A percentile compares a stretch with the other conserved stretches of the same genome.
Conservation (phyloP, 495 filamentous ascomycete genomes). For the Tirmania nivea region DNA sequence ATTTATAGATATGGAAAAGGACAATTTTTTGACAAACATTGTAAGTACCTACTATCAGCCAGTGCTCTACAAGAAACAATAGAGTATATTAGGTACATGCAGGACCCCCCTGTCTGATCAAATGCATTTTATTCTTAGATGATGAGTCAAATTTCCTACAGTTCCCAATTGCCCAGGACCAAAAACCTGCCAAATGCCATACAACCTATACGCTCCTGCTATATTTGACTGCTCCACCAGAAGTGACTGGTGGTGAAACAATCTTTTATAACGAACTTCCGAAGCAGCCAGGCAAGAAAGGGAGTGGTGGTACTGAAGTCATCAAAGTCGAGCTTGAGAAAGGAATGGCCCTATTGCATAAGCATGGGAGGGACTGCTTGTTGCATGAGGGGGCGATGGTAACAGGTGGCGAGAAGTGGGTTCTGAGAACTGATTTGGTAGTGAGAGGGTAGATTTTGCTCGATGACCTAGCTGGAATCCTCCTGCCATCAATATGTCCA, state of each 20-base stretch:
- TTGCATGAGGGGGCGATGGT: slow-evolving; percentile 75
- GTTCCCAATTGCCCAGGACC: slow-evolving; percentile 17
- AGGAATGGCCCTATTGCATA: slow-evolving; percentile 69
- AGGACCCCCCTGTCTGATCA: too few relatives aligned
- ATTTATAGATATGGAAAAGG: slow-evolving; percentile 77
- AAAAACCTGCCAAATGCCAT: slow-evolving; percentile 30
- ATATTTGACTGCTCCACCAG: slow-evolving; percentile 50
- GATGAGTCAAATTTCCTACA: slow-evolving; percentile 57
- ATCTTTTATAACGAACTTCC: slow-evolving; percentile 67
- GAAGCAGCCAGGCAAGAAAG: slow-evolving; percentile 21
- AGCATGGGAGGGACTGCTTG: slow-evolving; percentile 74
- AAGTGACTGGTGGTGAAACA: slow-evolving; percentile 64
- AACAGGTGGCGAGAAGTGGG: slow-evolving; percentile 70
- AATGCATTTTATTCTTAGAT: slow-evolving; percentile 25
- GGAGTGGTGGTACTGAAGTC: slow-evolving; percentile 10
- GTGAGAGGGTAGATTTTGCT: slow-evolving; percentile 30
- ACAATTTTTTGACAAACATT: slow-evolving; percentile 41
- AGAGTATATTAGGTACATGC: too few relatives aligned
- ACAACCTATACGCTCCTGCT: slow-evolving; percentile 88
- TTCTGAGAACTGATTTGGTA: slow-evolving; percentile 71
- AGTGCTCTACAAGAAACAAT: too few relatives aligned
- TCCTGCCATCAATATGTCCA: too few relatives aligned
- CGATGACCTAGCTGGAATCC: background rate
- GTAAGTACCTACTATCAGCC: slow-evolving; percentile 10
- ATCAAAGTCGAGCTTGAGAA: slow-evolving; percentile 39